These are phyloP conservation scores for Rhododendron simsii DNA, from an alignment of 148 eudicot species.

Conservation along the genomic window DNA sequence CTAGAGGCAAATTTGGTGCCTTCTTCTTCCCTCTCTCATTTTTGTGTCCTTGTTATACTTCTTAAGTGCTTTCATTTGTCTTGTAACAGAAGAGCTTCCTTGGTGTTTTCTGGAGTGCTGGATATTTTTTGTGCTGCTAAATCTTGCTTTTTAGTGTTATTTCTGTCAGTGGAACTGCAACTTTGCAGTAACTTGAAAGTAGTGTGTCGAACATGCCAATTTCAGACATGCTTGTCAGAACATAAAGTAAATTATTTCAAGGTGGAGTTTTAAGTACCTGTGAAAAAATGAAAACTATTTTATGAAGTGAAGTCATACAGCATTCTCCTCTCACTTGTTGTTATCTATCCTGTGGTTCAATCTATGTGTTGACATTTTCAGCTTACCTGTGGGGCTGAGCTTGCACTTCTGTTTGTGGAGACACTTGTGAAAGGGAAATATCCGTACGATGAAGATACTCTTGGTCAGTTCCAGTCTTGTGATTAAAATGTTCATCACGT, in stretches of 20 bases:
- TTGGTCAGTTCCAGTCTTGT: conserved; percentile 53
- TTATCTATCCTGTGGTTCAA: background rate
- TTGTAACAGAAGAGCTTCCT: background rate
- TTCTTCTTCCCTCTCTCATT: background rate
- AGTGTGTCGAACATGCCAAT: background rate
- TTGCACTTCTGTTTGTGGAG: conserved; percentile 74
- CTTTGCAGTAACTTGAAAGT: background rate
- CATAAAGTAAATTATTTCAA: background rate
- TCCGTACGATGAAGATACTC: conserved; percentile 45
- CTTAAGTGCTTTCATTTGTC: background rate
- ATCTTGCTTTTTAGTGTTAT: background rate
- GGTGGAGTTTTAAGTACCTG: background rate
- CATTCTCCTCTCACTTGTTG: background rate
- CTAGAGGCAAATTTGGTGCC: background rate
- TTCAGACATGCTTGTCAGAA: background rate
- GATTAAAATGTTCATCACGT: background rate
- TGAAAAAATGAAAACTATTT: background rate
- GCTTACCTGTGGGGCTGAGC: conserved; percentile 97
- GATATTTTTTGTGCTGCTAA: background rate
- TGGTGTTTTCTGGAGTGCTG: background rate
- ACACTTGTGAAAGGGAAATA: conserved; percentile 78
- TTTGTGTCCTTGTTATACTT: background rate
- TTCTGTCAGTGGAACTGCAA: background rate
- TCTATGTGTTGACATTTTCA: conserved; percentile 15
- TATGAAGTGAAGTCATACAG: background rate